These are phyloP conservation scores for Dovyalis caffra DNA, from an alignment of 345 rosid genomes.

Conservation along the genomic window DNA sequence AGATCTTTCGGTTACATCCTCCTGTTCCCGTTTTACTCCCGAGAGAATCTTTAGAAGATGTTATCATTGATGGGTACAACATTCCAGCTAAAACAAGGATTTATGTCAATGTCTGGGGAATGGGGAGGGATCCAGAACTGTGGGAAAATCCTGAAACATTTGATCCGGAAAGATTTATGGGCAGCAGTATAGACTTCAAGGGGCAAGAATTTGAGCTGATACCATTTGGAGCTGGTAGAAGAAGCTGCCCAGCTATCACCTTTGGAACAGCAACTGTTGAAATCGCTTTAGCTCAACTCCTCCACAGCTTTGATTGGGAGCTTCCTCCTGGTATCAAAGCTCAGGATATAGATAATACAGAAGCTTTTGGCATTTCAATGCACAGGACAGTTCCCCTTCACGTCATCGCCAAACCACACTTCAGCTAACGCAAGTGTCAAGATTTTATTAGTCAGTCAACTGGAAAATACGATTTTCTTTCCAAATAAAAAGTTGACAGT, in stretches of 20 bases:
- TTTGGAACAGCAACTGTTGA: conserved; percentile 9
- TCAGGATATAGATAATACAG: conserved; percentile 22
- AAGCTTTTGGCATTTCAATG: conserved; percentile 29
- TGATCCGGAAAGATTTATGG: conserved; percentile 16
- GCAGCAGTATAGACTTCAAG: conserved; percentile 19
- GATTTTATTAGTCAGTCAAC: not conserved
- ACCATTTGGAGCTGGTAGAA: conserved; percentile 27
- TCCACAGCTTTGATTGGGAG: conserved; percentile 26
- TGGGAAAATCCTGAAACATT: conserved; percentile 19
- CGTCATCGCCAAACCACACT: conserved; percentile 18
- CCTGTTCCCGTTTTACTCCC: conserved; percentile 17
- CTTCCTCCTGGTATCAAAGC: conserved; percentile 20
- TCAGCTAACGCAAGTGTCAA: not conserved
- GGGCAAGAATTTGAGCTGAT: conserved; percentile 20
- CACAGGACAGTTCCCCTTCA: conserved; percentile 24
- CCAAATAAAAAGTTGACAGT: not conserved
- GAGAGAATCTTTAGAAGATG: conserved; percentile 22
- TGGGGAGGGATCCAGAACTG: conserved; percentile 13
- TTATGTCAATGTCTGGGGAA: conserved; percentile 19
- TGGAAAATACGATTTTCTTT: not conserved
- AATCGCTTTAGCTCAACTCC: conserved; percentile 21
- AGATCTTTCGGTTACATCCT: conserved; percentile 17
- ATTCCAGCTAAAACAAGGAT: conserved; percentile 18
- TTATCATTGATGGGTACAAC: conserved; percentile 17
- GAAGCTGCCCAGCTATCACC: conserved; percentile 19